Base-by-base conservation (phyloP, 345 rosid genomes). In the Euphorbia pulcherrima region DNA sequence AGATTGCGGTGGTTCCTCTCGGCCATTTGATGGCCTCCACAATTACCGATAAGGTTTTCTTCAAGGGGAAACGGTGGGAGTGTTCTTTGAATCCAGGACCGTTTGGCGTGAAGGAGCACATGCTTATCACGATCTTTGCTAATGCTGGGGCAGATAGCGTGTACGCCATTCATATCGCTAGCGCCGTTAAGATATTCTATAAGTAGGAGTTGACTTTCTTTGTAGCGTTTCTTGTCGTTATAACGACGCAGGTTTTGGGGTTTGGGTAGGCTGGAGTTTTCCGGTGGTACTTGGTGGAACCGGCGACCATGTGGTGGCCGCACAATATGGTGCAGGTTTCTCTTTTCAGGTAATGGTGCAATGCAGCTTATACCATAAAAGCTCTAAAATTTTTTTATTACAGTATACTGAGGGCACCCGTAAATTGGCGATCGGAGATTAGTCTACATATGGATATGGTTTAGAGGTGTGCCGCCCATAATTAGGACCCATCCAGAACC, bases 261-360 rank as follows among this genome's bases (percentile, higher is more conserved):
- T 83, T 87, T 63, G 92, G 92, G 2, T 87, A 89, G 92, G 89
- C 92, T 2, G 92, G 92, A 8, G 21, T 87, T 27, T 83, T 87
- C 78, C 81, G 92, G 16, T 80, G 83, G 30, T 87, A 85, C 75
- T 69, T 87, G 88, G 92, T 87, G 72, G 88, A 87, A 67, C 92
- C 92, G 0, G 86, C 89, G n/a, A 73, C 86, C 14, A 87, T 87
- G 92, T 87, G 92, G 92, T 87, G 92, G 92, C 92, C 89, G n/a
- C 92, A 85, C 65, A 87, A 87, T 68, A 78, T 87, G 6, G 89
- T 87, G 52, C 92, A 87, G 60, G 89, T 87, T 20, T 87, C 92
- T 4, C 82, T 87, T 21, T 87, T 85, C 71, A 79, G 92, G 92
- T 85, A 60, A 41, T 11, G 13, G n/a, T n/a, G n/a, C n/a, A n/a